phyloP scores from a whole-genome alignment of 495 filamentous ascomycete genomes.

The Penicillium paradoxum region DNA sequence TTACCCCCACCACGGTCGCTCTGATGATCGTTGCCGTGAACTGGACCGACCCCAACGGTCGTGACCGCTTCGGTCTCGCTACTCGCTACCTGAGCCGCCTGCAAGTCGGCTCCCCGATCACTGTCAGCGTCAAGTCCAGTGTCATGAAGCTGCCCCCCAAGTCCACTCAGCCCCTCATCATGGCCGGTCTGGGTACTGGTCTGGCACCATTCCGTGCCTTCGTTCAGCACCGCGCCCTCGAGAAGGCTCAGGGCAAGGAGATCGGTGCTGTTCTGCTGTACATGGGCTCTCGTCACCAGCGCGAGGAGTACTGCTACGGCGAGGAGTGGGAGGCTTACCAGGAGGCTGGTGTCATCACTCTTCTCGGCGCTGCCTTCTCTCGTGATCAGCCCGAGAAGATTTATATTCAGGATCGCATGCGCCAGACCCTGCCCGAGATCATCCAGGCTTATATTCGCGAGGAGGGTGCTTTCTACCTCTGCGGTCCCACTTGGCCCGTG shows the following conservation, averaged over 20 bases:
- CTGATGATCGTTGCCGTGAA: slow-evolving; percentile 96
- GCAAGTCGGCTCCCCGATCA: slow-evolving; percentile 67
- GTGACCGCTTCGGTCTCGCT: slow-evolving; percentile 87
- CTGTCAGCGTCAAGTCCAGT: slow-evolving; percentile 90
- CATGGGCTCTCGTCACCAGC: slow-evolving; percentile 94
- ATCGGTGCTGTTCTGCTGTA: slow-evolving; percentile 92
- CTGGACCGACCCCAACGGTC: slow-evolving; percentile 85
- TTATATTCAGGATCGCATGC: slow-evolving; percentile 98
- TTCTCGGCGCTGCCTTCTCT: slow-evolving; percentile 91
- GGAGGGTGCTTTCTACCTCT: slow-evolving; percentile 92
- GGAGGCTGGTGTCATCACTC: slow-evolving; percentile 89
- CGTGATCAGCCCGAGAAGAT: slow-evolving; percentile 97
- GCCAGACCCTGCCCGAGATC: slow-evolving; percentile 79
- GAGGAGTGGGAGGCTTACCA: slow-evolving; percentile 99
- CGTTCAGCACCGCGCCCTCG: slow-evolving; percentile 95
- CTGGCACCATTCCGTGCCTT: slow-evolving; percentile 97
- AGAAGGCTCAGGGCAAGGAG: slow-evolving; percentile 89
- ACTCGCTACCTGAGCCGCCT: slow-evolving; percentile 81
- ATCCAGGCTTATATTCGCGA: slow-evolving; percentile 83
- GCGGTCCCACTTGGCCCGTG: slow-evolving; percentile 96
- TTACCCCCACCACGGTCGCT: slow-evolving; percentile 78
- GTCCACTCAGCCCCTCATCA: slow-evolving; percentile 88
- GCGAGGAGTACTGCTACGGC: slow-evolving; percentile 97
- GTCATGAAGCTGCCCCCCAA: slow-evolving; percentile 93
- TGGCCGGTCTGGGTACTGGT: slow-evolving; percentile 98